A percentile compares a stretch with the other conserved stretches of the same genome.
phyloP scores from a whole-genome alignment of 176 grass and related monocot genomes.

The Alloteropsis semialata region DNA sequence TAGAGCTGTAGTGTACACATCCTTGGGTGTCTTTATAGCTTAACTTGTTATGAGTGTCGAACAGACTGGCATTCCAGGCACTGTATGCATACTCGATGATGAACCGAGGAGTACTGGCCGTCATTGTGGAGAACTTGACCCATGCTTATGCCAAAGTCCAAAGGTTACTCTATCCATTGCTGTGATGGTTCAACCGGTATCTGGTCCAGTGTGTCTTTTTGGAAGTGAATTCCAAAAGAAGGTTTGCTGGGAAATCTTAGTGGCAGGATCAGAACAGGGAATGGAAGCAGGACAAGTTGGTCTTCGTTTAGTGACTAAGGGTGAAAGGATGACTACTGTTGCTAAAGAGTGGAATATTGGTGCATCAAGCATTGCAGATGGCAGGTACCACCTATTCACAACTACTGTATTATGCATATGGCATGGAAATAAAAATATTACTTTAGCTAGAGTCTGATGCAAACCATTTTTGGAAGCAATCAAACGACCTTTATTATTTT shows the following conservation, averaged over 20 bases:
- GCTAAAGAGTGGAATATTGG: slow-evolving; percentile 98
- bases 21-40: slow-evolving; percentile 6
- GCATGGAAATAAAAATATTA: slow-evolving; percentile 3
- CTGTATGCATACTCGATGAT: slow-evolving; percentile 93
- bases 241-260: slow-evolving; percentile 92
- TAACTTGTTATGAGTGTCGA: slow-evolving; percentile 33
- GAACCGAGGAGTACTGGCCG: slow-evolving; percentile 75
- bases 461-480: not conserved
- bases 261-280: slow-evolving; percentile 95
- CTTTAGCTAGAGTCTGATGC: slow-evolving; percentile 14
- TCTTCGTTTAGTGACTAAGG: slow-evolving; percentile 83
- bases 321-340: slow-evolving; percentile 84
- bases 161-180: slow-evolving; percentile 84
- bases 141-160: slow-evolving; percentile 60
- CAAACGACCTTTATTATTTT: not conserved
- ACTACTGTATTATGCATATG: slow-evolving; percentile 1
- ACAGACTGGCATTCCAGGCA: slow-evolving; percentile 75
- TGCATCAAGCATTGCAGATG: slow-evolving; percentile 89
- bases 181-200: slow-evolving; percentile 93
- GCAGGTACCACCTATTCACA: slow-evolving; percentile 60
- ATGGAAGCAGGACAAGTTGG: slow-evolving; percentile 99
- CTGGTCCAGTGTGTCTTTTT: slow-evolving; percentile 93
- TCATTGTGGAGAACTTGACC: slow-evolving; percentile 85
- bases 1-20: not conserved
- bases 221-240: slow-evolving; percentile 97